Evolutionary conservation across 2,329 filamentous ascomycete genomes (phyloP).

Genomic region (Clonostachys byssicola): DNA sequence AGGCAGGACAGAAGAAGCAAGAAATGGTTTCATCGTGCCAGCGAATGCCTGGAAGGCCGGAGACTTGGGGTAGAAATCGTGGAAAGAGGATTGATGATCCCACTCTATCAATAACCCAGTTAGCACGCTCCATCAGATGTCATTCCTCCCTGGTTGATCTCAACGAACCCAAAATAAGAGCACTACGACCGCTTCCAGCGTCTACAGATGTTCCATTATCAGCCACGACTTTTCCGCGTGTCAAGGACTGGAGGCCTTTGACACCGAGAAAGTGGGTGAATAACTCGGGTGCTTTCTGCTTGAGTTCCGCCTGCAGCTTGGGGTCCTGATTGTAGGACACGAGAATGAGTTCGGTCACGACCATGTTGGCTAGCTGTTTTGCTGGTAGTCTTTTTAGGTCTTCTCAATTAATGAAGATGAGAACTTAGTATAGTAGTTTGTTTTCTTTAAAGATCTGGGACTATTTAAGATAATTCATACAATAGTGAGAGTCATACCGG

Average conservation of each 20-base stretch:
- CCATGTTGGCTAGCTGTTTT: background rate
- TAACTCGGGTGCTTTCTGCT: background rate
- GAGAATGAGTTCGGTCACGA: background rate
- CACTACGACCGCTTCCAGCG: no score
- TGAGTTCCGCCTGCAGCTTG: background rate
- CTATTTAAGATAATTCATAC: background rate
- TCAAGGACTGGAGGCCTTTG: background rate
- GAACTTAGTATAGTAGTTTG: background rate
- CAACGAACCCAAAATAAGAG: no score
- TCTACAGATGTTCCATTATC: constrained; percentile 6
- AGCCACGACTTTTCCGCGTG: background rate
- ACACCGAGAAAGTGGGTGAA: background rate
- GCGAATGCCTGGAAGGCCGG: no score
- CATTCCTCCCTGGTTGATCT: no score
- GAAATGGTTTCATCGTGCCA: no score
- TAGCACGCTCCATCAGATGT: no score
- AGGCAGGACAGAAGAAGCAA: no score
- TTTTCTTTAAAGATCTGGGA: background rate
- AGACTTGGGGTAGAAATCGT: no score
- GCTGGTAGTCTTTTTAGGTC: background rate
- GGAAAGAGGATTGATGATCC: no score
- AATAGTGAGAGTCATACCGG: background rate
- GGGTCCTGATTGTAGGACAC: background rate
- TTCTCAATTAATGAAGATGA: background rate
- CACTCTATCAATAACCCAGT: no score